Evolutionary conservation across 2,329 filamentous ascomycete species (phyloP), one percentile per base, ranked within the genome.

Genomic region (Neodidymelliopsis sp.): DNA sequence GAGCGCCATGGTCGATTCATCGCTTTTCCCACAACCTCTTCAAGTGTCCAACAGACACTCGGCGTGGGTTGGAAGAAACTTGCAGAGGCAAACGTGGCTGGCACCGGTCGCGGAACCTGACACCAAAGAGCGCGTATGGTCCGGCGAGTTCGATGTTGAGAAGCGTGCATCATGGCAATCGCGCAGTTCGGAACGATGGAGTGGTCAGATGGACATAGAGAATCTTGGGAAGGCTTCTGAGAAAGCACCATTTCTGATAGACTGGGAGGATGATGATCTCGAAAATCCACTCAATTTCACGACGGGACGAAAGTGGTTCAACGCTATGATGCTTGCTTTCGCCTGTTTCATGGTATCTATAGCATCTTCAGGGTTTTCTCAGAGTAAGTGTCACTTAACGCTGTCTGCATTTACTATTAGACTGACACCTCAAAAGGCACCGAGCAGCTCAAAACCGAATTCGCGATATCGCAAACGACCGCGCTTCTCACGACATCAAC

Each of bases 231-330:
- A 40, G 6, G 37, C 46, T 6, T 8, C 22, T 25, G 44, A 49
- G 13, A 39, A 44, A 19, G 47, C 35, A 3, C 40, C 40, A 12
- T 47, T 41, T 12, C 22, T 22, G 5, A 42, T 52, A 6, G 27
- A 41, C 8, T 87, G 83, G 83, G 80, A 85, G 47, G 77, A 79
- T 0, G 75, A 77, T 1, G 69, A 81, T 46, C 79, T 77, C 1
- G 70, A 74, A 23, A 84, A 85, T 46, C 84, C 84, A 0, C 68
- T 79, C 49, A 87, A 87, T 63, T 87, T 60, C 34, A 24, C 28
- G 6, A 42, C 28, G 7, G 49, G 82, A 79, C 64, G 77, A 15
- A 69, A 69, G 47, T 70, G 68, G 67, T 57, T 54, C 35, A 66
- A 60, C n/a, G 56, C 60, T 3, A 63, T 63, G 56, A 40, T 65